Percentiles rank a stretch among this genome's conserved stretches.
Conservation (phyloP, 768 basidiomycete species). For the Pleurotus sapidus region DNA sequence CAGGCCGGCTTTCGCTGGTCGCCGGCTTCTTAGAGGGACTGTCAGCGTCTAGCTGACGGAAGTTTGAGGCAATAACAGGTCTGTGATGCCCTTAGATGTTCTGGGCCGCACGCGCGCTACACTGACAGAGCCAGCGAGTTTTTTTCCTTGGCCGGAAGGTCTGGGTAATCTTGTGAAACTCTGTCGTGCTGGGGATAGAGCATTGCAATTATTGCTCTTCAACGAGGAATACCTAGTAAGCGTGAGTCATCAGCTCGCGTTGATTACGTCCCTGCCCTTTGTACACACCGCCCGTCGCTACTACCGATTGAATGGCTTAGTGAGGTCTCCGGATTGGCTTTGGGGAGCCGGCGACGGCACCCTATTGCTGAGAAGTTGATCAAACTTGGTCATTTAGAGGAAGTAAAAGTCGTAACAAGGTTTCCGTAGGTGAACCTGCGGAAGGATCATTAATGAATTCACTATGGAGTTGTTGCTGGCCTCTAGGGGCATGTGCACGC, state of each 20-base stretch:
- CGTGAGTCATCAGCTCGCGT: slow-evolving; percentile 85
- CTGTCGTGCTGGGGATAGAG: slow-evolving; percentile 84
- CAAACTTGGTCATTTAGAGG: no score
- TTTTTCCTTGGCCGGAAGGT: slow-evolving; percentile 34
- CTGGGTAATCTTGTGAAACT: slow-evolving; percentile 79
- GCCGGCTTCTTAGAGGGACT: slow-evolving; percentile 85
- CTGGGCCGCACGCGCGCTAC: slow-evolving; percentile 86
- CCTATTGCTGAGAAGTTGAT: slow-evolving; percentile 33
- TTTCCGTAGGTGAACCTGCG: no score
- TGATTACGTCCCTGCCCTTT: slow-evolving; percentile 91
- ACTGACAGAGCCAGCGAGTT: slow-evolving; percentile 89
- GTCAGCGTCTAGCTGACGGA: slow-evolving; percentile 77
- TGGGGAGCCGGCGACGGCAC: slow-evolving; percentile 52
- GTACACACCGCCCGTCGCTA: slow-evolving; percentile 90
- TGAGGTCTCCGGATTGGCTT: slow-evolving; percentile 82
- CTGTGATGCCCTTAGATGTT: slow-evolving; percentile 91
- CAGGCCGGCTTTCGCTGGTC: slow-evolving; percentile 60
- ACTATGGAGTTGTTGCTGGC: no score
- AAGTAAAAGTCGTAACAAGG: no score
- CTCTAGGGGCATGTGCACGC: no score
- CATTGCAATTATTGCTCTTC: slow-evolving; percentile 92
- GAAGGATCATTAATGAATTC: no score
- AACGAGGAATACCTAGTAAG: slow-evolving; percentile 89
- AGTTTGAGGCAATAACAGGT: slow-evolving; percentile 92
- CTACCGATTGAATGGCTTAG: slow-evolving; percentile 91